A percentile compares a stretch with the other conserved stretches of the same genome.
Evolutionary conservation across 352 stramenopile species (phyloP).

Genomic region (Pythium rishiriense): DNA sequence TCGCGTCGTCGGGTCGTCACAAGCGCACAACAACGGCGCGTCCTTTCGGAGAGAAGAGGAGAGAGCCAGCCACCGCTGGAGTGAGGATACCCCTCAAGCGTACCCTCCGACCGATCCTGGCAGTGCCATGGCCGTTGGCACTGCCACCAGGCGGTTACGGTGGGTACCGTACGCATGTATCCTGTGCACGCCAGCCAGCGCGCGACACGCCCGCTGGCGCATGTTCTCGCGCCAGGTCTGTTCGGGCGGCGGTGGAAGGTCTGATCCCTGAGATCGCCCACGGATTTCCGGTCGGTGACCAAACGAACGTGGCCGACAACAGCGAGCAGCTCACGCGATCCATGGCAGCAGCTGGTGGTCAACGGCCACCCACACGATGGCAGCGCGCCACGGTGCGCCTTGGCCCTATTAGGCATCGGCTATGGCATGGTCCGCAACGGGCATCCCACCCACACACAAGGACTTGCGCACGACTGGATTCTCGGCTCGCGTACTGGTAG

Average conservation of each 20-base stretch:
- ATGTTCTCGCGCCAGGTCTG: slow-evolving; percentile 8
- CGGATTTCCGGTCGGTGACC: background rate
- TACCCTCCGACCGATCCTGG: background rate
- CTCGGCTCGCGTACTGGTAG: background rate
- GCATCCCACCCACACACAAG: background rate
- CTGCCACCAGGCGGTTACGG: background rate
- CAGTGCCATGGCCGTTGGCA: background rate
- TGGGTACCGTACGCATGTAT: slow-evolving; percentile 8
- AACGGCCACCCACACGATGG: background rate
- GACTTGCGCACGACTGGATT: background rate
- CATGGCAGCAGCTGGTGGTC: slow-evolving; percentile 2
- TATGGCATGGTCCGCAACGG: background rate
- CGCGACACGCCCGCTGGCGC: slow-evolving; percentile 12
- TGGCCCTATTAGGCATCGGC: background rate
- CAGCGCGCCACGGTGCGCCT: background rate
- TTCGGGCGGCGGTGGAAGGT: background rate
- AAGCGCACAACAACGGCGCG: slow-evolving; percentile 4
- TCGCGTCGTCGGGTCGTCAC: slow-evolving; percentile 12
- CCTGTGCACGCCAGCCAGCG: slow-evolving; percentile 8
- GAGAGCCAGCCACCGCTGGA: background rate
- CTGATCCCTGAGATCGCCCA: slow-evolving; percentile 9
- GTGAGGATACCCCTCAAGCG: background rate
- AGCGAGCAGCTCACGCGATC: background rate
- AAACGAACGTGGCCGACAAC: background rate
- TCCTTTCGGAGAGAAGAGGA: slow-evolving; percentile 1